Conservation (phyloP, 73 alveolate genomes). For the Stentor coeruleus region DNA sequence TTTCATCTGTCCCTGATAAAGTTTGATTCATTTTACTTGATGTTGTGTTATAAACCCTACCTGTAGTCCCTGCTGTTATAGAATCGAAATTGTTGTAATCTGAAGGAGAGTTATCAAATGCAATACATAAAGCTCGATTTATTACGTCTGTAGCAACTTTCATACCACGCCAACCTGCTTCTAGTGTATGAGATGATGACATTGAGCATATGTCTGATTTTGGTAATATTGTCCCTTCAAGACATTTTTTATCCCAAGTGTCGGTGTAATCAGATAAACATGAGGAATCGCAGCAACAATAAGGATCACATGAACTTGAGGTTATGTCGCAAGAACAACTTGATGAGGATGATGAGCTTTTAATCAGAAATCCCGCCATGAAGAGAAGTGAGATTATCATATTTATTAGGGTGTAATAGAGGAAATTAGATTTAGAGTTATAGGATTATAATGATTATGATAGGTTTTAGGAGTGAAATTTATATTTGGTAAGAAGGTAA, state of each 20-base stretch:
- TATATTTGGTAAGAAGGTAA: no score
- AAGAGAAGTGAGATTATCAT: no score
- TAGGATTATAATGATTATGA: no score
- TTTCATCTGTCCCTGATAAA: background rate
- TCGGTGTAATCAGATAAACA: background rate
- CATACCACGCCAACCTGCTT: conserved; percentile 16
- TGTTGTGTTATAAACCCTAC: background rate
- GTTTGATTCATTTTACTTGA: background rate
- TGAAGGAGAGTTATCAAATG: conserved; percentile 8
- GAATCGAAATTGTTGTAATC: background rate
- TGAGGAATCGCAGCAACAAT: background rate
- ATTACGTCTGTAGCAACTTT: conserved; percentile 4
- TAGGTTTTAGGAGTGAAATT: no score
- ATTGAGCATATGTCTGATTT: background rate
- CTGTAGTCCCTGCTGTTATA: background rate
- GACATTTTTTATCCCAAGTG: background rate
- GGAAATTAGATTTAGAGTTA: no score
- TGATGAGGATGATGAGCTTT: background rate
- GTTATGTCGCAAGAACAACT: conserved; percentile 7
- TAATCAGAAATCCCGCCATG: no score
- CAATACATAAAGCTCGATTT: background rate
- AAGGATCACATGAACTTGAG: conserved; percentile 1
- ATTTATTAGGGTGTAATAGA: no score
- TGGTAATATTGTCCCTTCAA: background rate
- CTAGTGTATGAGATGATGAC: background rate